phyloP scores from a whole-genome alignment of 2,329 filamentous ascomycete species.

The Alternaria dauci region DNA sequence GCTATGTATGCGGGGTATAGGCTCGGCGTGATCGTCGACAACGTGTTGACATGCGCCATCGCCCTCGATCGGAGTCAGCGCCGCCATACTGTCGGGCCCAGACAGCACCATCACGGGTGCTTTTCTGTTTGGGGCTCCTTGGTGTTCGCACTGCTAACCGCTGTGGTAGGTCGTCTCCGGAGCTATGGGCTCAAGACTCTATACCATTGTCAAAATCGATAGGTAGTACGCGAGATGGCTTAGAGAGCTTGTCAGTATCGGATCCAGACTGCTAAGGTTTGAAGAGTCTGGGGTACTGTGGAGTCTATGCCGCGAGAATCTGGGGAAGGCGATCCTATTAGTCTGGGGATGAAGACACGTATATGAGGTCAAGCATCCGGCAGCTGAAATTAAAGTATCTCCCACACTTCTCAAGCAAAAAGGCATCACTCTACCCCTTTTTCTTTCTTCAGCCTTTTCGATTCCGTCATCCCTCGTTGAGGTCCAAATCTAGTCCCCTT shows the following conservation, averaged over 20 bases:
- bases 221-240: neutral
- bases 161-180: slow-evolving; percentile 9
- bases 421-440: neutral
- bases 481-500: neutral
- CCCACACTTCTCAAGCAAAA: neutral
- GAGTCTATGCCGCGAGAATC: slow-evolving; percentile 15
- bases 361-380: slow-evolving; percentile 16
- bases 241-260: neutral
- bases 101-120: neutral
- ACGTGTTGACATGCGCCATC: neutral
- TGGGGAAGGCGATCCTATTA: slow-evolving; percentile 21
- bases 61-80: slow-evolving; percentile 7
- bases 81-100: slow-evolving; percentile 13
- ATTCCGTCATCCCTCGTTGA: neutral
- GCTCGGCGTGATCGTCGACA: slow-evolving; percentile 2
- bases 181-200: slow-evolving; percentile 9
- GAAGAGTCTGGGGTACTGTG: slow-evolving; percentile 23
- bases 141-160: slow-evolving; percentile 2
- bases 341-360: slow-evolving; percentile 3
- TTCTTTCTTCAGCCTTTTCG: neutral
- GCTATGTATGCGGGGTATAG: slow-evolving; percentile 14
- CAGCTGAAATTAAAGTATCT: neutral
- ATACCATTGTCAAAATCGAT: slow-evolving; percentile 1
- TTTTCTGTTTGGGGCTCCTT: slow-evolving; percentile 7
- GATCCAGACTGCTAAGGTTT: slow-evolving; percentile 5